Base-by-base conservation (phyloP, 75 land plant genomes). In the Pseudotsuga menziesii region DNA sequence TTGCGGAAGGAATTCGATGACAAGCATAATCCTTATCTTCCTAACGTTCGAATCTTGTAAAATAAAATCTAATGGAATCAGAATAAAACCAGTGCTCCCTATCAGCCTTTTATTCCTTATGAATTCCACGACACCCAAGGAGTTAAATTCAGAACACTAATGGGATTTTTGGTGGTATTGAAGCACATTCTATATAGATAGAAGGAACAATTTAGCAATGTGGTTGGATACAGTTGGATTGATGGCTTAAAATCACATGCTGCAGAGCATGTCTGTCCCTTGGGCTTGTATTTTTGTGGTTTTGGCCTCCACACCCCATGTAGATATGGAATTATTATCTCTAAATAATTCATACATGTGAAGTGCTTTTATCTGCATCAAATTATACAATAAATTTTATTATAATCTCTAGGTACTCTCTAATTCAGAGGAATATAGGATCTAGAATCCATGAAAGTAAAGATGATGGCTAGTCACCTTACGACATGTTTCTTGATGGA, bases 271-370 rank as follows among this genome's bases (percentile, higher is more conserved):
- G 58, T 57, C n/a, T n/a, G n/a, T n/a, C n/a, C n/a, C n/a, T n/a
- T n/a, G n/a, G n/a, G n/a, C n/a, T n/a, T n/a, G n/a, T n/a, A n/a
- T n/a, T n/a, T n/a, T n/a, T n/a, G n/a, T n/a, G n/a, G n/a, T n/a
- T n/a, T n/a, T n/a, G n/a, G n/a, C n/a, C n/a, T n/a, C 99, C 76
- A 97, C 59, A 44, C 99, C 99, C 97, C 97, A 97, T 56, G 99
- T 98, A 23, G 99, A 94, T 60, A 98, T 94, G 23, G 99, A 82
- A 79, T 97, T 97, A 81, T 97, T 97, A 12, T 98, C 99, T 55
- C 99, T 88, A 86, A 94, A 80, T 78, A 98, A 97, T 52, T 97
- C 99, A 80, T 92, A 97, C 57, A 92, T 82, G 79, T 97, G 89
- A 58, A 97, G 92, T 52, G 93, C 94, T 82, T 97, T 94, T 25